Percentiles rank a stretch among this genome's conserved stretches.
Evolutionary conservation across 2,329 filamentous ascomycete species (phyloP).

Genomic region (Biscogniauxia sp.): DNA sequence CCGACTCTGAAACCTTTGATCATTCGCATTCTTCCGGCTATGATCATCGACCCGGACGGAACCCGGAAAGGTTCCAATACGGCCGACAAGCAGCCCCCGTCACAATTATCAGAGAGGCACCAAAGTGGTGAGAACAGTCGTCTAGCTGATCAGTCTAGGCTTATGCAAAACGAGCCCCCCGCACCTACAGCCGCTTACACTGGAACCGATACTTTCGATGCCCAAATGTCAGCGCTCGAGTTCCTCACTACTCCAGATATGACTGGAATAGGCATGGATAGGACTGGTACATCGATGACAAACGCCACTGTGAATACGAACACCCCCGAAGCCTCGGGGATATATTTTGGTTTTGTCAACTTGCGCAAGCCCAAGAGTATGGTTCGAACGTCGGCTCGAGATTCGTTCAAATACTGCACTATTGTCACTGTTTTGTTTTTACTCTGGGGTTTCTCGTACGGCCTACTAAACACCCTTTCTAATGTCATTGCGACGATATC

Average conservation of each 20-base stretch:
- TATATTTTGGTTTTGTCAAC: conserved; percentile 77
- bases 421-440: conserved; percentile 81
- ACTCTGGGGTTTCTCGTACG: conserved; percentile 88
- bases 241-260: conserved; percentile 46
- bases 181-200: conserved; percentile 14
- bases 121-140: conserved; percentile 25
- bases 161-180: conserved; percentile 9
- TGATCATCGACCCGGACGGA: conserved; percentile 52
- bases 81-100: conserved; percentile 24
- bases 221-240: conserved; percentile 39
- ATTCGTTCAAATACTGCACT: conserved; percentile 69
- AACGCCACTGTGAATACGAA: conserved; percentile 34
- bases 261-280: conserved; percentile 14
- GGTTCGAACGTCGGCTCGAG: conserved; percentile 59
- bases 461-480: conserved; percentile 80
- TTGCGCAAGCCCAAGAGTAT: conserved; percentile 68
- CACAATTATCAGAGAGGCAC: conserved; percentile 18
- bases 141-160: conserved; percentile 3
- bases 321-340: conserved; percentile 39
- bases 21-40: conserved; percentile 57
- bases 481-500: conserved; percentile 63
- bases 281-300: conserved; percentile 31
- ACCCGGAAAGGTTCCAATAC: conserved; percentile 34
- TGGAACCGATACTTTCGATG: conserved; percentile 23
- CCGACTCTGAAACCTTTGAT: conserved; percentile 87